Evolutionary conservation across 306 rosid genomes (phyloP), one percentile per base, ranked within the genome.

Genomic region (Cucumis cinereus): DNA sequence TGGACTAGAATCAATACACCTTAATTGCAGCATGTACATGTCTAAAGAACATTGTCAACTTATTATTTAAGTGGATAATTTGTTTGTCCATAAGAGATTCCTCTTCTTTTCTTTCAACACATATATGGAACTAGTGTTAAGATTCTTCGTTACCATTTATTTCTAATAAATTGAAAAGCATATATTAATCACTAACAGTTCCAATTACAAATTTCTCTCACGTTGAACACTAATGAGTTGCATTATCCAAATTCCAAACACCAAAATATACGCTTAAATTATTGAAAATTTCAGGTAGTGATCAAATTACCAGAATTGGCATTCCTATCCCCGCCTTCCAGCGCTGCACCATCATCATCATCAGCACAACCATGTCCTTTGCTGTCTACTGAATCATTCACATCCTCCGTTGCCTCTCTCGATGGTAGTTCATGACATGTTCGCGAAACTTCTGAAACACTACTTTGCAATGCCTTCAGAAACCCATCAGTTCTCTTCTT

Each of bases 401-500:
- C 38, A 43, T 49, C 75, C 71, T 33, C 74, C 33, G 17, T 10
- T 52, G 79, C 74, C 45, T 38, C 79, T 24, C 56, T 67, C 8
- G 11, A 53, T 3, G 68, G 40, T 7, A 63, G 70, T 41, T 7
- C 12, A 41, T 56, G 73, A 53, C 36, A 12, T 2, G 9, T 64
- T 69, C 47, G 78, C 60, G 47, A 67, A 61, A 50, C 19, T 54
- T 57, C 19, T 23, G 77, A 58, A 28, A 69, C 82, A 80, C 55
- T 83, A 63, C 77, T 77, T 26, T 11, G 86, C 80, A 91, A 69
- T 68, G 90, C 56, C 33, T 12, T 73, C n/a, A 81, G 73, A 79
- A 94, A 91, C 73, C 91, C 90, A 11, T 89, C 90, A n/a, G 96
- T 86, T 74, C 98, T 84, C 75, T 66, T 83, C 86, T 86, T 60